Evolutionary conservation across 345 rosid genomes (phyloP), one percentile per base, ranked within the genome.

Genomic region (Sonneratia alba): DNA sequence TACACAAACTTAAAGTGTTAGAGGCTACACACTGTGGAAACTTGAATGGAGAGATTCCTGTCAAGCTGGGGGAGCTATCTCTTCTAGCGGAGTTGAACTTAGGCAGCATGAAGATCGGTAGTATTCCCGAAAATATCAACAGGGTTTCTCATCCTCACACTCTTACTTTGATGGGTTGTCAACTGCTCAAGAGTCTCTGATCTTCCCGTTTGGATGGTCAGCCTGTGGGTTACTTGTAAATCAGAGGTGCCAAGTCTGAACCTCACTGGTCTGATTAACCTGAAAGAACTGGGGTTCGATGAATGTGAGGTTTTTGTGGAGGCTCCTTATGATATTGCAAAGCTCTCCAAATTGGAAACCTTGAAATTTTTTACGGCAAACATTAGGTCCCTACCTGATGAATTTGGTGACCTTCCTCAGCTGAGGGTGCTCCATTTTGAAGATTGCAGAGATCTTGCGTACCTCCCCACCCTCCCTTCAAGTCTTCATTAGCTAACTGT

Each of bases 1-100:
- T 70, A 51, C 3, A n/a, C 47, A 70, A 70, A 45, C 73, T 56
- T n/a, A 43, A 70, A 56, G 66, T 19, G 48, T 15, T 70, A 6
- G 22, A 70, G 4, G 64, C 49, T 21, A 14, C 65, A 12, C 9
- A 19, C 3, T 70, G 73, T 70, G 45, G 16, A n/a, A 10, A 55
- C 24, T 34, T 70, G 66, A n/a, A 53, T 1, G 66, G 72, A 8
- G 64, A 51, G 6, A 4, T 70, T 37, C 63, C 72, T 4, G 16
- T 19, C 15, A 65, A 51, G 19, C 22, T 36, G 0, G 63, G 65
- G 27, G 15, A 53, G 14, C 36, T 22, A 13, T 36, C 45, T 21
- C 14, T 13, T 12, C 19, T 56, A 15, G 43, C 16, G 24, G 56
- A 45, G 6, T 48, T 69, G 71, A 69, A 14, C 3, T 10, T 69